Base-by-base conservation (phyloP, 371 early-diverging fungal species). In the Mucor racemosus region DNA sequence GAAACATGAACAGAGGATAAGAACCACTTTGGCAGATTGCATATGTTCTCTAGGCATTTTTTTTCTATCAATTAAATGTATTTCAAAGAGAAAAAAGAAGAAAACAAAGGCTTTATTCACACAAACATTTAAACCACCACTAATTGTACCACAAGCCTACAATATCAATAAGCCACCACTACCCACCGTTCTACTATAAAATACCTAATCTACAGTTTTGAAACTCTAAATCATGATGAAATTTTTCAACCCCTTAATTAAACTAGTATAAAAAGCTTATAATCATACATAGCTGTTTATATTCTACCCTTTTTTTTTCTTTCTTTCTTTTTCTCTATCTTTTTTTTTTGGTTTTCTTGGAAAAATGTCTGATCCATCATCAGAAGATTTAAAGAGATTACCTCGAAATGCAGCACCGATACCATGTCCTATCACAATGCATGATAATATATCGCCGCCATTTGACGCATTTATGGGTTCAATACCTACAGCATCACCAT, bases 1-100 rank as follows among this genome's bases (percentile, higher is more conserved):
- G 60, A 82, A 82, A 55, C 83, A 77, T 31, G 83, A 80, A 50
- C 80, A 80, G 11, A 82, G 72, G 39, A 82, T 82, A 39, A 82
- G 34, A 10, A 77, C 77, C 21, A 78, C 79, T 65, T 82, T 82
- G 41, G 72, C 59, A n/a, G 76, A 72, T 63, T 78, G 78, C 70
- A 78, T 67, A 58, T 74, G 73, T 65, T 80, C 79, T 66, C 65
- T 69, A 36, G 77, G 58, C 76, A 60, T 58, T 53, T 44, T 62
- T 0, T 4, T 48, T 6, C 14, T 38, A 7, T 11, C 1, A 38
- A 38, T 38, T 7, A 14, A 21, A 5, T 6, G 2, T 4, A 53
- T 31, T 19, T 4, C 5, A 31, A 13, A 8, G 11, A 21, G 14
- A 31, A 31, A 31, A 31, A 53, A 53, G 26, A 17, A 40, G 40